A percentile compares a stretch with the other conserved stretches of the same genome.
Conservation (phyloP, 2,329 filamentous ascomycete genomes). For the Alternaria consortialis region DNA sequence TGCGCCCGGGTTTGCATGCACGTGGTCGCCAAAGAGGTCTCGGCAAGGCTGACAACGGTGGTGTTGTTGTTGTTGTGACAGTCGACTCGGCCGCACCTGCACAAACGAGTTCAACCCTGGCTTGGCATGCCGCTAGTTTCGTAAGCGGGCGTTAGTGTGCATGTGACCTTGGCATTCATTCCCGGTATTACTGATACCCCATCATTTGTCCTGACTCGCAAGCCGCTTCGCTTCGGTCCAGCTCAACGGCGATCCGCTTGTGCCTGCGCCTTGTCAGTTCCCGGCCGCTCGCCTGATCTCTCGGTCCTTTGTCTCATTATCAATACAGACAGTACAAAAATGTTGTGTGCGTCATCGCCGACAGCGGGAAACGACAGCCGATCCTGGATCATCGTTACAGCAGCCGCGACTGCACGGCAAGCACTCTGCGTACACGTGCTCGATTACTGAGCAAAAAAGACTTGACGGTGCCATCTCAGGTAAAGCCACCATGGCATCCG, state of each 20-base stretch:
- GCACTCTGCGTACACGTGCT: conserved; percentile 21
- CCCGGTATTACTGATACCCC: conserved; percentile 9
- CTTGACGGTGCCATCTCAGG: conserved; percentile 28
- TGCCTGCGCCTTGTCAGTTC: conserved; percentile 21
- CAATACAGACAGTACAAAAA: conserved; percentile 5
- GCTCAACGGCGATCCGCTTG: conserved; percentile 27
- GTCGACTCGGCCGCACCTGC: conserved; percentile 12
- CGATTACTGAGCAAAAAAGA: conserved; percentile 23
- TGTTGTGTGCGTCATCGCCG: conserved; percentile 20
- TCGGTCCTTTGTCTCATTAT: conserved; percentile 22
- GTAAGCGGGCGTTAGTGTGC: conserved; percentile 11
- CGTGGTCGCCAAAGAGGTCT: conserved; percentile 23
- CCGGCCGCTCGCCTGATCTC: conserved; percentile 18
- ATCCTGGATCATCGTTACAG: conserved; percentile 23
- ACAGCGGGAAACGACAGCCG: conserved; percentile 17
- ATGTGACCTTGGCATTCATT: conserved; percentile 9
- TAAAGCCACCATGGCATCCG: conserved; percentile 30
- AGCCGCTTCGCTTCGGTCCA: conserved; percentile 26
- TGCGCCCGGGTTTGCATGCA: conserved; percentile 26
- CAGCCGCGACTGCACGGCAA: conserved; percentile 22
- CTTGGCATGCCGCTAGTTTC: conserved; percentile 3
- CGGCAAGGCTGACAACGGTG: conserved; percentile 9
- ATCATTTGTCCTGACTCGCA: conserved; percentile 20
- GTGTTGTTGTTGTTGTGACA: conserved; percentile 8
- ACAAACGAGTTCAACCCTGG: conserved; percentile 4